A percentile compares a stretch with the other conserved stretches of the same genome.
Conservation (phyloP, 257 asterid species). For the Solanum megistacrolobum region DNA sequence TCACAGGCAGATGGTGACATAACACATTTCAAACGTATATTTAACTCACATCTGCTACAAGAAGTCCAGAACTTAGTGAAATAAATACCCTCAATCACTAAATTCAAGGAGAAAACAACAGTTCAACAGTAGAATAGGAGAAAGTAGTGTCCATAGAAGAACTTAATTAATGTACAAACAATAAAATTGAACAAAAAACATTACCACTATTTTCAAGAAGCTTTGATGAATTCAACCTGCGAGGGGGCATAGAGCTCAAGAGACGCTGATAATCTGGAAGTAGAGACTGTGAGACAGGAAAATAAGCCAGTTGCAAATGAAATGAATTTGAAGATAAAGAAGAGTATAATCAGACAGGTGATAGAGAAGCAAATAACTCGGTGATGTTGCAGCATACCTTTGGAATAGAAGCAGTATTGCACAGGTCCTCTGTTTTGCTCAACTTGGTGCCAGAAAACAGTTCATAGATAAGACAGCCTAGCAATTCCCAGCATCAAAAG, state of each 20-base stretch:
- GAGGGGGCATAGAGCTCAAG: constrained; percentile 86
- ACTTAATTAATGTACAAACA: neutral
- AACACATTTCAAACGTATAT: neutral
- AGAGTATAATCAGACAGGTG: neutral
- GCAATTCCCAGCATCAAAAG: constrained; percentile 14
- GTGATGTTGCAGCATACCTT: constrained; percentile 42
- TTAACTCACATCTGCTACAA: neutral
- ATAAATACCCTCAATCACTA: neutral
- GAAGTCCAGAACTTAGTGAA: neutral
- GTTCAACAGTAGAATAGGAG: neutral
- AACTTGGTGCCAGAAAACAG: constrained; percentile 85
- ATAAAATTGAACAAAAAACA: neutral
- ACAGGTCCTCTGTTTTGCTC: constrained; percentile 84
- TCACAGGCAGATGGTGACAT: neutral
- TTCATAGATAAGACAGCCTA: constrained; percentile 96
- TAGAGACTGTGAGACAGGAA: constrained; percentile 69
- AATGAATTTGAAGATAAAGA: constrained; percentile 2
- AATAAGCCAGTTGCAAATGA: constrained; percentile 20
- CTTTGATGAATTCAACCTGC: constrained; percentile 94
- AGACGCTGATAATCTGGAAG: constrained; percentile 98
- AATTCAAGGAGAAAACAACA: neutral
- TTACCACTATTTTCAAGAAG: constrained; percentile 86
- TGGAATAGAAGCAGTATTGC: constrained; percentile 71
- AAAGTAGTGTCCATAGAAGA: neutral
- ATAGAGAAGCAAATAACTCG: neutral